phyloP scores from a whole-genome alignment of 106 monocot species.

The Vanilla planifolia region DNA sequence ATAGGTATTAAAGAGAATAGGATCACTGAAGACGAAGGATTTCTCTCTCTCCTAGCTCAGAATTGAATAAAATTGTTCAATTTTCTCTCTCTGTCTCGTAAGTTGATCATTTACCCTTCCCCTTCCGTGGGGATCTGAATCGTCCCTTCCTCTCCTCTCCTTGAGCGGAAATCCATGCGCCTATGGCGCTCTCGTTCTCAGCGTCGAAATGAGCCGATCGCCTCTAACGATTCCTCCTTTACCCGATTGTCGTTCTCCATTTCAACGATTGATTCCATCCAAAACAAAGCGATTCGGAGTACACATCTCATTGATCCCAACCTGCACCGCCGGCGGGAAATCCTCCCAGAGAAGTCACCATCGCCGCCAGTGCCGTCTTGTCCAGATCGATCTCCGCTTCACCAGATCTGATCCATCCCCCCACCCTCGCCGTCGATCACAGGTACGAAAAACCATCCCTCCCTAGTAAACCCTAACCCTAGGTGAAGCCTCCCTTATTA shows the following conservation, averaged over 20 bases:
- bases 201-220: no score
- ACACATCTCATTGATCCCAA: not conserved
- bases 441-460: no score
- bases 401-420: not conserved
- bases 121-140: not conserved
- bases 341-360: not conserved
- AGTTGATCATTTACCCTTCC: no score
- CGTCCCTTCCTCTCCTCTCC: no score
- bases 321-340: not conserved
- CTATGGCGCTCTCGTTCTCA: not conserved
- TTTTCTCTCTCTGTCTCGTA: no score
- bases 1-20: no score
- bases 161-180: not conserved
- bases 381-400: not conserved
- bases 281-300: not conserved
- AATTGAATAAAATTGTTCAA: no score
- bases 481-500: not conserved
- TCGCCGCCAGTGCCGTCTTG: not conserved
- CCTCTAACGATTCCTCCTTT: not conserved
- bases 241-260: not conserved
- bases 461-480: not conserved
- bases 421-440: not conserved
- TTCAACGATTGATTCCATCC: not conserved
- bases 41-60: no score
- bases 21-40: no score